Evolutionary conservation across 805 yeast species (phyloP).

Genomic region (Ogataea paraovalis): DNA sequence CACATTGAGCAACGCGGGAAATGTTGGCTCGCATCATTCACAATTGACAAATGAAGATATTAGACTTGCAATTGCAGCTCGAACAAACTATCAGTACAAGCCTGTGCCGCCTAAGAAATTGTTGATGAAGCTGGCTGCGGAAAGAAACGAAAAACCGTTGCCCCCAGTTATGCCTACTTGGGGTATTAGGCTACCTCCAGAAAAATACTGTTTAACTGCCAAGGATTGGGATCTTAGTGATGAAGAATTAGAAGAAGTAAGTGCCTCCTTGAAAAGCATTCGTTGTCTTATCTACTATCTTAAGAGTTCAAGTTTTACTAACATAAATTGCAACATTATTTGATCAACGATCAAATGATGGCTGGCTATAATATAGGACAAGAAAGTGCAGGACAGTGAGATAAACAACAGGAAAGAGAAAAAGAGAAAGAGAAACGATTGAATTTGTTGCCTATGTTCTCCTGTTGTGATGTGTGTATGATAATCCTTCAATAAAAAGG

Average conservation of each 20-base stretch:
- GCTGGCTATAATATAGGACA: neutral
- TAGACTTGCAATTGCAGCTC: slow-evolving; percentile 86
- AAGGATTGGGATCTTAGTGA: slow-evolving; percentile 63
- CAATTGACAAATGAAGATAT: slow-evolving; percentile 83
- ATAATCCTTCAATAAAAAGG: neutral
- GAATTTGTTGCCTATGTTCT: neutral
- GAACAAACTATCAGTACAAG: slow-evolving; percentile 94
- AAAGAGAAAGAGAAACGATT: slow-evolving; percentile 3
- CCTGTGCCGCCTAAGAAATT: slow-evolving; percentile 95
- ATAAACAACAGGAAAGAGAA: neutral
- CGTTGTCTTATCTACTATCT: no score
- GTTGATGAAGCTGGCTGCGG: slow-evolving; percentile 84
- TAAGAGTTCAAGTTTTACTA: neutral
- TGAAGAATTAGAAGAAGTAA: slow-evolving; percentile 36
- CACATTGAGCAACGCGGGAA: slow-evolving; percentile 36
- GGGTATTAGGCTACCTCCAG: slow-evolving; percentile 96
- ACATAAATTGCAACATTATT: neutral
- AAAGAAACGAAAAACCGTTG: slow-evolving; percentile 80
- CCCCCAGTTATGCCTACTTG: slow-evolving; percentile 90
- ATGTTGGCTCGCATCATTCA: slow-evolving; percentile 33
- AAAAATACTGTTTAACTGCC: slow-evolving; percentile 90
- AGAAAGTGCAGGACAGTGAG: neutral
- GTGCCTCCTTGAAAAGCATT: slow-evolving; percentile 6
- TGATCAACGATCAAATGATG: neutral
- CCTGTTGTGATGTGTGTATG: neutral